Evolutionary conservation across 495 filamentous ascomycete species (phyloP), one percentile per base, ranked within the genome.

Genomic region (Podospora tetraspora): DNA sequence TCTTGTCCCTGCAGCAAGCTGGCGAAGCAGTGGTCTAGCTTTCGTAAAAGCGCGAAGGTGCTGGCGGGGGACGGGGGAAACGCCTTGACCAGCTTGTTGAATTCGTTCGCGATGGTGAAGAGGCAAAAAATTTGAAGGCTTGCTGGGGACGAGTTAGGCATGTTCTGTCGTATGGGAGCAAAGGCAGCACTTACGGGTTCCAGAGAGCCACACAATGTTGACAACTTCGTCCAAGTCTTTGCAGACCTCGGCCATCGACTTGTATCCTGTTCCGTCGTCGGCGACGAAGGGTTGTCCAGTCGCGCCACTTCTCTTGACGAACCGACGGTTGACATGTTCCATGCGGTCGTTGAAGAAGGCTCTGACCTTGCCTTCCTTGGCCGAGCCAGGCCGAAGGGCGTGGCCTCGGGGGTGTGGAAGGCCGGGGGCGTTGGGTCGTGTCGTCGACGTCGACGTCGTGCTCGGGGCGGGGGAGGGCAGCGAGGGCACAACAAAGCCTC

Each of bases 61-160:
- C 87, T 71, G 21, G 77, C 73, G 0, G 89, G 86, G 0, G 87
- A 79, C n/a, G 92, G 89, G 0, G 87, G 82, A 77, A 94, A 94
- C 0, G 84, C 81, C 7, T 83, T 73, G 4, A 96, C 77, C 76
- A 89, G 91, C 0, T 82, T 85, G 68, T 86, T 85, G 19, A 91
- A 77, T 27, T 92, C 81, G 64, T 87, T 83, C 0, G 92, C 92
- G 61, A 97, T 82, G 64, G 87, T 90, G 24, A 97, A 86, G 11
- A 97, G 82, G 73, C 90, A 92, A 32, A 92, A 90, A 13, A 92
- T 87, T 80, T 96, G 92, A n/a, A 97, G 82, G 56, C 85, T 87
- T 34, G 93, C 92, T 94, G 71, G 22, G 27, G 27, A 21, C 52
- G 66, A 25, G 71, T 60, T 32, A 29, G 10, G 1, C 6, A 11